These are phyloP conservation scores for Rasamsonia emersonii DNA, from an alignment of 2,329 filamentous ascomycete genomes.

Conservation along the genomic window DNA sequence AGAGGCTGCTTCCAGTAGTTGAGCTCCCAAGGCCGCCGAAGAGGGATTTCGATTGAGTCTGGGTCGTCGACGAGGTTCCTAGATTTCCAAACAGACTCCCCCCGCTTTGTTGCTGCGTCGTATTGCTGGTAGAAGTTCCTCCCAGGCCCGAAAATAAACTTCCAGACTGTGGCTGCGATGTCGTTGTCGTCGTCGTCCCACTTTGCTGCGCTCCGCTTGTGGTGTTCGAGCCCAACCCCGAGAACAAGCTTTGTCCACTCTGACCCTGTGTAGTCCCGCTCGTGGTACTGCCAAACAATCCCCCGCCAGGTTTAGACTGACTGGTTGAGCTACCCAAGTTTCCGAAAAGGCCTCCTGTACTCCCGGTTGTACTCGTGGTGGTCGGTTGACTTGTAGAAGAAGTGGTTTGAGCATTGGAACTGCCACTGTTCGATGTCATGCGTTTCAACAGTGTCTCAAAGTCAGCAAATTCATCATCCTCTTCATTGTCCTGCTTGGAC, in stretches of 20 bases:
- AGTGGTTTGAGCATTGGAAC: slow-evolving; percentile 19
- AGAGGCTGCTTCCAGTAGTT: slow-evolving; percentile 21
- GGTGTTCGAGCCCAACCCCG: slow-evolving; percentile 13
- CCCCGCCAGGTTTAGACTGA: slow-evolving; percentile 24
- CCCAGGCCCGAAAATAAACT: slow-evolving; percentile 14
- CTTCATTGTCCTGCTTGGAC: no score
- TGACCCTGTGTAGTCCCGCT: slow-evolving; percentile 20
- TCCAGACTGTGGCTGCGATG: slow-evolving; percentile 22
- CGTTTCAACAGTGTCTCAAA: slow-evolving; percentile 8
- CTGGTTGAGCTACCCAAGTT: no score
- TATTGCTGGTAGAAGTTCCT: slow-evolving; percentile 11
- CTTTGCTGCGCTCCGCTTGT: slow-evolving; percentile 16
- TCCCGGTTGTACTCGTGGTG: slow-evolving; percentile 16
- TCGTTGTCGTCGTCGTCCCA: slow-evolving; percentile 15
- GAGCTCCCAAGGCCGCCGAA: slow-evolving; percentile 25
- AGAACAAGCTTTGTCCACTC: slow-evolving; percentile 26
- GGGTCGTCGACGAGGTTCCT: slow-evolving; percentile 18
- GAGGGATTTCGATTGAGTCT: slow-evolving; percentile 26
- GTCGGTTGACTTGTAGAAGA: slow-evolving; percentile 16
- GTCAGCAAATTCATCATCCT: not conserved
- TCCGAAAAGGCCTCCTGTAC: slow-evolving; percentile 19
- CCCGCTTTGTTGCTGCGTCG: slow-evolving; percentile 17
- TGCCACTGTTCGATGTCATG: slow-evolving; percentile 15
- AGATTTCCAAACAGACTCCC: slow-evolving; percentile 26
- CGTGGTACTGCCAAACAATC: slow-evolving; percentile 22